Conservation (phyloP, 2,329 filamentous ascomycete species). For the Scedosporium apiospermum region DNA sequence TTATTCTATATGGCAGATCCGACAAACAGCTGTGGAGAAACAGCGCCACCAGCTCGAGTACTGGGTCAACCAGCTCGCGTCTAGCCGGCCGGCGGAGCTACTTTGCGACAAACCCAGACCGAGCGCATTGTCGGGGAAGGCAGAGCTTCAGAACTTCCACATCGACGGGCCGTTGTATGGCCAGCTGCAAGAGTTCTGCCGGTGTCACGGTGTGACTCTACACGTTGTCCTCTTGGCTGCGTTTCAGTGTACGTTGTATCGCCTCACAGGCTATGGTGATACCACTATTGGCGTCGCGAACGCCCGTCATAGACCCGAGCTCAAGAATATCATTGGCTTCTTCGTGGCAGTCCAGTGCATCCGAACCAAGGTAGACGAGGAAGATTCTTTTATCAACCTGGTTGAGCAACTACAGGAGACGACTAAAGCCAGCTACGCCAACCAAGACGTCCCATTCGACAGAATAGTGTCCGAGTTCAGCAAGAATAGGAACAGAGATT, state of each 20-base stretch:
- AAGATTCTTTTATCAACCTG: conserved; percentile 10
- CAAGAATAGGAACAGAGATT: conserved; percentile 1
- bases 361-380: conserved; percentile 10
- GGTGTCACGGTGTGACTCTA: background rate
- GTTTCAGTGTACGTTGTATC: conserved; percentile 10
- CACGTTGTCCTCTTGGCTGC: conserved; percentile 10
- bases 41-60: conserved; percentile 14
- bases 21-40: conserved; percentile 8
- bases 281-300: conserved; percentile 9
- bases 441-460: conserved; percentile 17
- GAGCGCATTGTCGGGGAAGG: background rate
- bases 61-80: conserved; percentile 13
- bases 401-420: conserved; percentile 12
- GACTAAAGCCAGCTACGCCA: conserved; percentile 8
- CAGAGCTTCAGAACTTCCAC: background rate
- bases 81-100: conserved; percentile 11
- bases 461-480: conserved; percentile 10
- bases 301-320: conserved; percentile 10
- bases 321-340: conserved; percentile 14
- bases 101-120: conserved; percentile 8
- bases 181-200: conserved; percentile 8
- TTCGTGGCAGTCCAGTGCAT: conserved; percentile 19
- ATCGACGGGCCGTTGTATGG: background rate
- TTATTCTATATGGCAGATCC: conserved; percentile 15
- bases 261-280: conserved; percentile 10